Conservation (phyloP, 768 basidiomycete species). For the Termitomyces sp. region DNA sequence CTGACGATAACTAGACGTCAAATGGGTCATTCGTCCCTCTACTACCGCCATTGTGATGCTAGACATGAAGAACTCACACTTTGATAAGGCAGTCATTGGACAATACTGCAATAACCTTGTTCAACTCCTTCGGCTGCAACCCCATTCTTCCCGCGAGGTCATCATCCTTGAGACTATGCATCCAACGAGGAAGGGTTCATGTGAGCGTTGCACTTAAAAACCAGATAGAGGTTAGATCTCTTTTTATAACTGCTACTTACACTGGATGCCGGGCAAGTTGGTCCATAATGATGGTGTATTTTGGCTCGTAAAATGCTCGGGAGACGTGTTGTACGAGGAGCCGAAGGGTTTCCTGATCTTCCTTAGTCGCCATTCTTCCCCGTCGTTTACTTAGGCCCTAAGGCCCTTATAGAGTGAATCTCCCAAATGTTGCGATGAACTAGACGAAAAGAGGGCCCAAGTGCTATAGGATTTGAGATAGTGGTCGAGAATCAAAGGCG, state of each 20-base stretch:
- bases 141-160: conserved; percentile 91
- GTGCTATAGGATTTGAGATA: no score
- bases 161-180: conserved; percentile 83
- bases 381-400: conserved; percentile 12
- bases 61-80: conserved; percentile 47
- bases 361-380: conserved; percentile 42
- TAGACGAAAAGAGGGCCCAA: not conserved
- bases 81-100: conserved; percentile 76
- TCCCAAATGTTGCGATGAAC: conserved; percentile 2
- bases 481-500: conserved; percentile 4
- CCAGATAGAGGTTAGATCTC: conserved; percentile 15
- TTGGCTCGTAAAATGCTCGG: conserved; percentile 92
- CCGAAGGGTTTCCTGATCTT: conserved; percentile 79
- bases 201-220: conserved; percentile 17
- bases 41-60: no score
- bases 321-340: conserved; percentile 91
- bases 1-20: conserved; percentile 65
- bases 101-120: conserved; percentile 82
- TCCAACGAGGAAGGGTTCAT: conserved; percentile 18
- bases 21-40: not conserved
- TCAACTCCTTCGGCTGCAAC: conserved; percentile 83
- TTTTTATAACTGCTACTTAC: conserved; percentile 61
- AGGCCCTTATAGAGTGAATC: conserved; percentile 8
- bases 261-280: conserved; percentile 90
- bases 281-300: conserved; percentile 89